Percentiles rank a stretch among this genome's conserved stretches.
phyloP scores from a whole-genome alignment of 1,139 yeast genomes.

The Chernovozyma aurita region DNA sequence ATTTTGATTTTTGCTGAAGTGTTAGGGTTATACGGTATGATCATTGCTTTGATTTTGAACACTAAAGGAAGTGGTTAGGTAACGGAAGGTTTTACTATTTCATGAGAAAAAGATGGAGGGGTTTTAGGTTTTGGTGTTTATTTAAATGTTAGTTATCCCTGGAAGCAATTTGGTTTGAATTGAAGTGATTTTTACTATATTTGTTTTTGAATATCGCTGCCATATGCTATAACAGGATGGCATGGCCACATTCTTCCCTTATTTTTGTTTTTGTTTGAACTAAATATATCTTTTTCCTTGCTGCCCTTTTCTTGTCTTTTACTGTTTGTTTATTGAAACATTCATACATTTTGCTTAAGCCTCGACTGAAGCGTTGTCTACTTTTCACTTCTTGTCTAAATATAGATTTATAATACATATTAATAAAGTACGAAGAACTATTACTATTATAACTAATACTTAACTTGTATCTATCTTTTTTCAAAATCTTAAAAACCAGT shows the following conservation, averaged over 20 bases:
- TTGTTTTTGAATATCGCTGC: no score
- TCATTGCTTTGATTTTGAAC: constrained; percentile 84
- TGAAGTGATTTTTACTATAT: no score
- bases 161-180: no score
- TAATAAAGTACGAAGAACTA: neutral
- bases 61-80: constrained; percentile 70
- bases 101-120: no score
- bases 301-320: no score
- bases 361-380: neutral
- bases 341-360: neutral
- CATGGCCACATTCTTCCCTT: no score
- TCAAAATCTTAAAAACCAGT: neutral
- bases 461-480: neutral
- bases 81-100: neutral
- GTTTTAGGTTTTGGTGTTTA: no score
- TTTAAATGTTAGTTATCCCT: no score
- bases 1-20: constrained; percentile 99
- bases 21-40: constrained; percentile 93
- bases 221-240: no score
- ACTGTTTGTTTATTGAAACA: no score
- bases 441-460: neutral
- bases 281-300: no score
- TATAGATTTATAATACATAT: neutral
- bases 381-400: neutral
- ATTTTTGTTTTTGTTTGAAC: no score